phyloP scores from a whole-genome alignment of 164 flowering plant genomes.

The Vitis rotundifolia region DNA sequence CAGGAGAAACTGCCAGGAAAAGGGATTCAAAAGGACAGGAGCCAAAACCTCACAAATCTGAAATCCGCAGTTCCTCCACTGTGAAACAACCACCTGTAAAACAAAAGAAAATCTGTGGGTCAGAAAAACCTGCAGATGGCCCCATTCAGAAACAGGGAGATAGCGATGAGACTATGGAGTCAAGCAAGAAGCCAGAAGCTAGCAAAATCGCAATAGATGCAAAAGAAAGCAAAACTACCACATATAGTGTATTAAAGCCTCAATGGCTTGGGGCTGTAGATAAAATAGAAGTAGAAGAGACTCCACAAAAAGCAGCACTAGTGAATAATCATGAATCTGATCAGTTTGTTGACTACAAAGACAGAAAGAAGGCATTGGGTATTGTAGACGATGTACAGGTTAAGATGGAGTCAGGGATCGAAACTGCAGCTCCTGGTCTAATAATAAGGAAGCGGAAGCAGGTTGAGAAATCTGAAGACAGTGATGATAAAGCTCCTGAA shows the following conservation, averaged over 20 bases:
- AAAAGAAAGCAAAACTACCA: conserved; percentile 35
- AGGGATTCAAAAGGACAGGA: conserved; percentile 45
- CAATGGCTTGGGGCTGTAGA: conserved; percentile 92
- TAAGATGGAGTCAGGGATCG: conserved; percentile 42
- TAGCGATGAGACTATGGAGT: conserved; percentile 7
- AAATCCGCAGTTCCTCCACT: conserved; percentile 17
- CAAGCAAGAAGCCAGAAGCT: conserved; percentile 28
- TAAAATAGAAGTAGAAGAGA: conserved; percentile 37
- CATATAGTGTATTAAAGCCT: conserved; percentile 59
- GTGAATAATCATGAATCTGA: conserved; percentile 35
- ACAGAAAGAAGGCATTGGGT: conserved; percentile 54
- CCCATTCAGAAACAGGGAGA: conserved; percentile 23
- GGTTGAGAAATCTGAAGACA: conserved; percentile 32
- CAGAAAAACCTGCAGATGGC: conserved; percentile 26
- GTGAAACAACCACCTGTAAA: conserved; percentile 28
- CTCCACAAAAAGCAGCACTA: conserved; percentile 25
- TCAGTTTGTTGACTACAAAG: conserved; percentile 83
- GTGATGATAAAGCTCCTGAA: conserved; percentile 30
- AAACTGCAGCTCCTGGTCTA: conserved; percentile 77
- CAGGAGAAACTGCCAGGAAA: conserved; percentile 81
- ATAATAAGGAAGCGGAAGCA: conserved; percentile 84
- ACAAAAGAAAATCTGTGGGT: conserved; percentile 22
- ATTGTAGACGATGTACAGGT: conserved; percentile 20
- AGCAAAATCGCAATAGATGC: conserved; percentile 23
- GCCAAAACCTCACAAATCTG: conserved; percentile 26